phyloP scores from a whole-genome alignment of 768 basidiomycete species.

The Clitopilus passeckerianus region DNA sequence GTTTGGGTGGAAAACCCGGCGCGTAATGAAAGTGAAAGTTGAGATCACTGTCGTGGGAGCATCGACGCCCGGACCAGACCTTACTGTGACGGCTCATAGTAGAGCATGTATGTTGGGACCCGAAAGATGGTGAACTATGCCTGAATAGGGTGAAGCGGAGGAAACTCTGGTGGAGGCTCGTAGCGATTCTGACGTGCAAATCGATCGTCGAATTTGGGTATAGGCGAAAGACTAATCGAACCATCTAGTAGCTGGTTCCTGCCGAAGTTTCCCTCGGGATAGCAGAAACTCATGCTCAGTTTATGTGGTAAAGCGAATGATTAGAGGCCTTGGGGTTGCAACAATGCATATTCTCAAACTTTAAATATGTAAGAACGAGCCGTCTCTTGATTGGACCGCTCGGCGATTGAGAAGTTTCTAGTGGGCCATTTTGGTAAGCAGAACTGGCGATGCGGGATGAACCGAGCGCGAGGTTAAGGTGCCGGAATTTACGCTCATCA shows the following conservation, averaged over 20 bases:
- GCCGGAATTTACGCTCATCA: too few relatives aligned
- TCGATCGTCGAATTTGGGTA: too few relatives aligned
- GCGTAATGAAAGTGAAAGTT: too few relatives aligned
- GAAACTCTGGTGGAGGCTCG: too few relatives aligned
- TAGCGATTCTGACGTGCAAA: too few relatives aligned
- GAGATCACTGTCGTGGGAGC: conserved; percentile 81
- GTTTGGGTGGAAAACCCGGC: too few relatives aligned
- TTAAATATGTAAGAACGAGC: too few relatives aligned
- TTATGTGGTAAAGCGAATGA: conserved; percentile 82
- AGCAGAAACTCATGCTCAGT: conserved; percentile 52
- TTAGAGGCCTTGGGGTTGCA: conserved; percentile 89
- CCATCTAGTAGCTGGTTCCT: too few relatives aligned
- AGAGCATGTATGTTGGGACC: conserved; percentile 83
- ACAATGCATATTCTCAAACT: conserved; percentile 80
- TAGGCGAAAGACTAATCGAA: too few relatives aligned
- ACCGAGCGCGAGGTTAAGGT: conserved; percentile 70
- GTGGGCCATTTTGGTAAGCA: conserved; percentile 79
- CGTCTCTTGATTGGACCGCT: conserved; percentile 79
- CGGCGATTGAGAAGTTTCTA: conserved; percentile 78
- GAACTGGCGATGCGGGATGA: conserved; percentile 67
- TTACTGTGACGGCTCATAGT: conserved; percentile 71
- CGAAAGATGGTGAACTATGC: too few relatives aligned
- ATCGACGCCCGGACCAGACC: conserved; percentile 72
- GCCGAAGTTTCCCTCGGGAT: too few relatives aligned
- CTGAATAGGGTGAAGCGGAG: too few relatives aligned